Evolutionary conservation across 768 basidiomycete genomes (phyloP), one percentile per base, ranked within the genome.

Genomic region (Peribolospora kevripleyi): DNA sequence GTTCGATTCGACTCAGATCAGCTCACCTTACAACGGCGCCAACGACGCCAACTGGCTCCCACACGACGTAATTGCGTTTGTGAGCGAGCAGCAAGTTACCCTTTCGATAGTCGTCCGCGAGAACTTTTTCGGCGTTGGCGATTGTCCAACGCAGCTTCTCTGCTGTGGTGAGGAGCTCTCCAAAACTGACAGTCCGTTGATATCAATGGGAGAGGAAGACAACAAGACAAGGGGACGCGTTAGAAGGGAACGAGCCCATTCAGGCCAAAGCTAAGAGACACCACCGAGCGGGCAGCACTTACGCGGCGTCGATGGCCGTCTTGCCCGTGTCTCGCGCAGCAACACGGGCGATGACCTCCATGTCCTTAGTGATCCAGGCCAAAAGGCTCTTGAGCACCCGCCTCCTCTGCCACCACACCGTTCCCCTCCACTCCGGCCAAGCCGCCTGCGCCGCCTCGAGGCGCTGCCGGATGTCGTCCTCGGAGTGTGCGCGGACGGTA

Each of bases 271-370:
- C 45, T 38, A 38, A 49, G 6, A 11, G 43, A 40, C 74, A 82
- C 67, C 62, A 84, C 84, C 69, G 38, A 37, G 11, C 45, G n/a
- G n/a, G 11, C 9, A 13, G 10, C 25, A 38, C 46, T 40, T 13
- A 43, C 36, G 46, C 25, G 14, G 39, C 57, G 51, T 40, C 55
- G 7, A 46, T 11, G 5, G 7, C 60, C 25, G 90, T 95, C 74
- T 97, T 98, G 46, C 91, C 91, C 0, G 86, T 86, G 67, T 98
- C 91, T 41, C 91, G 73, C 65, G 84, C 86, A 36, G 85, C 85
- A 38, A 91, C 82, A 46, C 80, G 73, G 41, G 85, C 85, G 59
- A 87, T 84, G 36, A 71, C 68, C 53, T 87, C 82, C 69, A 88
- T 83, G 63, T 97, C 88, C 59, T 82, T 79, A 42, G 95, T 79